These are phyloP conservation scores for Termitomyces titanicus DNA, from an alignment of 768 basidiomycete genomes.

Conservation along the genomic window DNA sequence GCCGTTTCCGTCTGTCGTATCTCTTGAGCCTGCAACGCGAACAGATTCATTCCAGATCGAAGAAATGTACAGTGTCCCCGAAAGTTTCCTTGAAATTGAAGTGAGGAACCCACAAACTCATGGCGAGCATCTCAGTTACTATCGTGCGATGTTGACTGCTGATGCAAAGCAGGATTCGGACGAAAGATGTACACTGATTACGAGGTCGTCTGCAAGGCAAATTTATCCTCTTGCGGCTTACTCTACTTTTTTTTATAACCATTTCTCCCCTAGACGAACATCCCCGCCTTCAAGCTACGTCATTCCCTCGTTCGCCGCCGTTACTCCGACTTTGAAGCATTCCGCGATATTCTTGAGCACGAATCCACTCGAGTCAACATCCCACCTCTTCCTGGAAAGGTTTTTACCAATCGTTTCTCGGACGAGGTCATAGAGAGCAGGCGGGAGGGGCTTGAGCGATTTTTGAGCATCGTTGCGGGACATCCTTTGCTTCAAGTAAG, in stretches of 20 bases:
- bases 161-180: slow-evolving; percentile 67
- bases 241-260: not conserved
- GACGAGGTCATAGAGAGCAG: slow-evolving; percentile 95
- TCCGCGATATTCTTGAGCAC: slow-evolving; percentile 95
- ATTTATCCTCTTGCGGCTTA: slow-evolving; percentile 11
- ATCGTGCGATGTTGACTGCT: not conserved
- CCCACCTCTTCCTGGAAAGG: slow-evolving; percentile 94
- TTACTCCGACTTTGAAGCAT: slow-evolving; percentile 94
- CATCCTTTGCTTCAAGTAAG: slow-evolving; percentile 92
- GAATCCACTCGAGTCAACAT: slow-evolving; percentile 98
- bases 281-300: slow-evolving; percentile 97
- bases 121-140: slow-evolving; percentile 40
- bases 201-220: slow-evolving; percentile 94
- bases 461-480: slow-evolving; percentile 94
- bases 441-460: slow-evolving; percentile 91
- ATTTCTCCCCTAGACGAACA: slow-evolving; percentile 83
- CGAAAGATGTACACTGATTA: slow-evolving; percentile 99
- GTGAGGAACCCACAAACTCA: slow-evolving; percentile 97
- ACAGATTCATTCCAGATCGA: slow-evolving; percentile 63
- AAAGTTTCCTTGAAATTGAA: slow-evolving; percentile 97
- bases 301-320: slow-evolving; percentile 85
- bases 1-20: slow-evolving; percentile 5
- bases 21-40: slow-evolving; percentile 22
- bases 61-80: slow-evolving; percentile 97
- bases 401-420: slow-evolving; percentile 97